Conservation (phyloP, 2,329 filamentous ascomycete species). For the Colletotrichum acutatum region DNA sequence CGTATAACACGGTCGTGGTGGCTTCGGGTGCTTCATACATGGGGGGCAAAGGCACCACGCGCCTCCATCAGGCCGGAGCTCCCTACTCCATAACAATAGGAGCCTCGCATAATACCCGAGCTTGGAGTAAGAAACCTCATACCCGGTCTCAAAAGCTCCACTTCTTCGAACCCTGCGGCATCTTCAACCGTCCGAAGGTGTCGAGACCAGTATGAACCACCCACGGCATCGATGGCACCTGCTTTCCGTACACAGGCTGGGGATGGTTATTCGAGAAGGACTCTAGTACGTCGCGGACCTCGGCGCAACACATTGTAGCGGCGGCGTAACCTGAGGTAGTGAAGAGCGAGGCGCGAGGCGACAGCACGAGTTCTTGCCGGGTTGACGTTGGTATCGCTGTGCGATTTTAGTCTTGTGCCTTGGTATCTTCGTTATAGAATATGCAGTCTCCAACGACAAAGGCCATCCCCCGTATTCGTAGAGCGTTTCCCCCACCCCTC, state of each 20-base stretch:
- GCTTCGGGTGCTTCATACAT: not conserved
- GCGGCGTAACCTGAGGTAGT: not conserved
- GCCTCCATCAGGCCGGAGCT: not conserved
- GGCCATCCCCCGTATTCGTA: not conserved
- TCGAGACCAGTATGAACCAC: not conserved
- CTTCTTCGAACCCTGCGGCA: not conserved
- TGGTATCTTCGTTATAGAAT: not conserved
- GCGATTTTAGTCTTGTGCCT: not conserved
- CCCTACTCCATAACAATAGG: not conserved
- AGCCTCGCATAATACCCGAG: not conserved
- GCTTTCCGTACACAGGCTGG: not conserved
- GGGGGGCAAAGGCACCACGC: not conserved
- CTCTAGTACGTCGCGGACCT: not conserved
- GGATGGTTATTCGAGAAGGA: slow-evolving; percentile 8
- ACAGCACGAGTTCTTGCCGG: not conserved
- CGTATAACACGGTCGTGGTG: not conserved
- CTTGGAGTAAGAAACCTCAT: not conserved
- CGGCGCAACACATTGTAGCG: not conserved
- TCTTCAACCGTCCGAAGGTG: slow-evolving; percentile 13
- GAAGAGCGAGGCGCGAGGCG: slow-evolving; percentile 4
- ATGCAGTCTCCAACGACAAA: not conserved
- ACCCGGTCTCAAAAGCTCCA: not conserved
- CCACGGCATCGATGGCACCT: slow-evolving; percentile 12
- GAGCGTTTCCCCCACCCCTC: not conserved
- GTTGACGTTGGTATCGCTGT: not conserved